phyloP scores from a whole-genome alignment of 306 rosid genomes.

The Rosa multiflora region DNA sequence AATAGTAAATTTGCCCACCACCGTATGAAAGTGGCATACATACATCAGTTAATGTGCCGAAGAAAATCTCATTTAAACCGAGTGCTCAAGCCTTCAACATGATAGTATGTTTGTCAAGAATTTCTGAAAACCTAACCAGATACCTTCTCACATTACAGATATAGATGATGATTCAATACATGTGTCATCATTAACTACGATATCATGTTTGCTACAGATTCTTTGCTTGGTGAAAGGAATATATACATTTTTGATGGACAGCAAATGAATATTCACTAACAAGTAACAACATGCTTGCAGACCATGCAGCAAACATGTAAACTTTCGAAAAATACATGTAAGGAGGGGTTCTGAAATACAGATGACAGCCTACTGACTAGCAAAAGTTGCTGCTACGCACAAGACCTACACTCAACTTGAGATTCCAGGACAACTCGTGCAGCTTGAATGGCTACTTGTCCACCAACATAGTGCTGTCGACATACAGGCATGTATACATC shows the following conservation, averaged over 20 bases:
- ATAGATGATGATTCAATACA: background rate
- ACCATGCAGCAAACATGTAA: background rate
- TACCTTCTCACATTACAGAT: background rate
- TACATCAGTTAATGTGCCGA: no score
- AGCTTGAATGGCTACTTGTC: conserved; percentile 42
- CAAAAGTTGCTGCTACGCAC: background rate
- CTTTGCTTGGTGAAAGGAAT: background rate
- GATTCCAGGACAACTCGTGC: conserved; percentile 42
- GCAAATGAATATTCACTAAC: background rate
- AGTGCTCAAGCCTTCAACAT: background rate
- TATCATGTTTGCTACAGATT: background rate
- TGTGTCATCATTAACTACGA: background rate
- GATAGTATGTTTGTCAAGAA: background rate
- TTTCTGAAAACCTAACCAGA: background rate
- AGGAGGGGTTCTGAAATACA: background rate
- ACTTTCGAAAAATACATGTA: background rate
- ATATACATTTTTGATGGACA: conserved; percentile 12
- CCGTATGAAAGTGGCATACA: no score
- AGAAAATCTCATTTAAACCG: no score
- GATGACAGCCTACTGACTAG: background rate
- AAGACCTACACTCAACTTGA: conserved; percentile 24
- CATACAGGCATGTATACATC: conserved; percentile 51
- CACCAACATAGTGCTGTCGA: conserved; percentile 41
- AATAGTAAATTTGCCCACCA: no score
- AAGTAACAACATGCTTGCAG: background rate